Conservation (phyloP, 805 yeast species). For the Scheffersomyces lignosus region DNA sequence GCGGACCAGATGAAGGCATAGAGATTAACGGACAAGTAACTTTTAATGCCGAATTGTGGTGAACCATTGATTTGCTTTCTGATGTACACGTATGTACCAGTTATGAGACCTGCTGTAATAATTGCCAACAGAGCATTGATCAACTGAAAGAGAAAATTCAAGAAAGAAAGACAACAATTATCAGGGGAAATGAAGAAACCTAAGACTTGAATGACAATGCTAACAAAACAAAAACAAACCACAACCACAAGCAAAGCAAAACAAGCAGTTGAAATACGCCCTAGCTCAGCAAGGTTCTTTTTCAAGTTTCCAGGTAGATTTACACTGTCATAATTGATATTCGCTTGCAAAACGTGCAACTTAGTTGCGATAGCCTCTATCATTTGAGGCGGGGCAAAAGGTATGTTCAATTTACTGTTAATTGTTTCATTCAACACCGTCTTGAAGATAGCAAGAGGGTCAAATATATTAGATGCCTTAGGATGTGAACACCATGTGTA, state of each 20-base stretch:
- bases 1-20: constrained; percentile 68
- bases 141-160: constrained; percentile 42
- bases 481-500: constrained; percentile 56
- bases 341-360: constrained; percentile 20
- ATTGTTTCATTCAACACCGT: constrained; percentile 31
- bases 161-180: constrained; percentile 48
- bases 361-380: constrained; percentile 15
- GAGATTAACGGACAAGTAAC: constrained; percentile 50
- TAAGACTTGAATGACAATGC: constrained; percentile 46
- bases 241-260: constrained; percentile 42
- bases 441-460: constrained; percentile 44
- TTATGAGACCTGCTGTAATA: constrained; percentile 55
- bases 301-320: constrained; percentile 56
- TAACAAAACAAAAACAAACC: constrained; percentile 42
- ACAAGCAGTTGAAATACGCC: constrained; percentile 54
- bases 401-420: constrained; percentile 20
- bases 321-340: constrained; percentile 31
- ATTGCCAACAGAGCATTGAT: constrained; percentile 46
- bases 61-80: constrained; percentile 52
- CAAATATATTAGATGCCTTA: constrained; percentile 53
- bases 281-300: constrained; percentile 45
- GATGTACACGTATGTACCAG: constrained; percentile 58
- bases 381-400: constrained; percentile 18
- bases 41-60: constrained; percentile 54
- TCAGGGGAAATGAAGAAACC: constrained; percentile 43